A percentile compares a stretch with the other conserved stretches of the same genome.
Evolutionary conservation across 495 filamentous ascomycete genomes (phyloP).

Genomic region (Lepraria neglecta): DNA sequence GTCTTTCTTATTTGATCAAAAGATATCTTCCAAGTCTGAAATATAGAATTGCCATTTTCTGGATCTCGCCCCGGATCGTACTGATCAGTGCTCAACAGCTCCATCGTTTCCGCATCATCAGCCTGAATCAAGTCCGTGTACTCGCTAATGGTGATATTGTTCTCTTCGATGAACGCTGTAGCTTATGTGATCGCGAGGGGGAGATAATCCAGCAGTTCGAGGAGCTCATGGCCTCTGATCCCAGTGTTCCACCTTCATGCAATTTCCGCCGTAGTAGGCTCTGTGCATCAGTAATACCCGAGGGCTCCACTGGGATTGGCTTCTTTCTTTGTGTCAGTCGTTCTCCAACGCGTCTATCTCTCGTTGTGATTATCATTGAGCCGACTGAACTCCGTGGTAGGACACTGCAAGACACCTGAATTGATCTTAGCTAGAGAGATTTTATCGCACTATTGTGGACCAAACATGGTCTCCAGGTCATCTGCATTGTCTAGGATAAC

Average conservation of each 20-base stretch:
- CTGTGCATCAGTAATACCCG: background rate
- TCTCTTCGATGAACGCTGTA: background rate
- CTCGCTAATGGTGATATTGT: background rate
- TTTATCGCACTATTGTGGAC: background rate
- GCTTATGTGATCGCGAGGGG: background rate
- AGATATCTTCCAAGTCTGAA: background rate
- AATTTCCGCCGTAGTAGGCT: background rate
- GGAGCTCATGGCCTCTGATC: background rate
- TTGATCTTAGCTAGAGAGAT: background rate
- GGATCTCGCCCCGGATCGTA: conserved; percentile 31
- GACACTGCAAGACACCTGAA: background rate
- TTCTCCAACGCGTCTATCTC: background rate
- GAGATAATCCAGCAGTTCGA: background rate
- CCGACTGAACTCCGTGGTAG: conserved; percentile 19
- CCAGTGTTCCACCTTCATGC: background rate
- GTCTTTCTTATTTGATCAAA: background rate
- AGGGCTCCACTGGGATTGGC: no score
- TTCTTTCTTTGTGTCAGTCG: background rate
- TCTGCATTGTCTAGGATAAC: conserved; percentile 37
- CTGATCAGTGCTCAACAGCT: conserved; percentile 37
- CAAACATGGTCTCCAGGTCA: conserved; percentile 17
- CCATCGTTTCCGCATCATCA: conserved; percentile 30
- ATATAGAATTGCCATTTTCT: background rate
- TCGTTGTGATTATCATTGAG: background rate
- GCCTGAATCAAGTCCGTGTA: conserved; percentile 33